Evolutionary conservation across 805 yeast species (phyloP).

Genomic region (Nakazawaea peltata): DNA sequence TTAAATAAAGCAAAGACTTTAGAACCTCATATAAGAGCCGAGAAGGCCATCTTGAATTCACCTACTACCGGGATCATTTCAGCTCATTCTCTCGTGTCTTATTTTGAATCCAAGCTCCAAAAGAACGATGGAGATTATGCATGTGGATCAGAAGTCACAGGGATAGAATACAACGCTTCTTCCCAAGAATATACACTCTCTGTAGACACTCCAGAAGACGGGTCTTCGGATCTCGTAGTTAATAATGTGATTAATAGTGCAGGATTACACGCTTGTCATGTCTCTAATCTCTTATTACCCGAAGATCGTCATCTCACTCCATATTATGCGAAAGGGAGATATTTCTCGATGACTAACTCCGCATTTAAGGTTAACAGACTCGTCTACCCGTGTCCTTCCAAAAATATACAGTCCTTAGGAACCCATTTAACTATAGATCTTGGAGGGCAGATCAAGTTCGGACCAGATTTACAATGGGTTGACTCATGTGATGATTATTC

Average conservation of each 20-base stretch:
- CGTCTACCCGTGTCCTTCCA: constrained; percentile 73
- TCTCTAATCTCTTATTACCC: constrained; percentile 68
- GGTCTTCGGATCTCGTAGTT: constrained; percentile 33
- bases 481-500: constrained; percentile 36
- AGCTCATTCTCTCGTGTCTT: constrained; percentile 70
- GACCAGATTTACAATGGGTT: constrained; percentile 87
- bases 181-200: constrained; percentile 19
- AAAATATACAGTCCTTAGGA: constrained; percentile 68
- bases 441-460: constrained; percentile 74
- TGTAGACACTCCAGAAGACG: constrained; percentile 21
- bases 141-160: constrained; percentile 48
- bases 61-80: constrained; percentile 83
- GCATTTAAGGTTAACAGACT: constrained; percentile 45
- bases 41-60: constrained; percentile 54
- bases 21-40: constrained; percentile 66
- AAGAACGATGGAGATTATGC: constrained; percentile 57
- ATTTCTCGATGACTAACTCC: constrained; percentile 48
- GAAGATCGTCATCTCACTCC: constrained; percentile 45
- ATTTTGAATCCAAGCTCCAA: constrained; percentile 45
- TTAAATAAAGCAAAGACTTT: constrained; percentile 31
- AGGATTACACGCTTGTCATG: constrained; percentile 67
- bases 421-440: constrained; percentile 81
- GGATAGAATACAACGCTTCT: constrained; percentile 21
- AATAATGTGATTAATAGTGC: constrained; percentile 69
- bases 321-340: constrained; percentile 79